Evolutionary conservation across 169 alveolate genomes (phyloP).

Genomic region (Plasmodium reichenowi): DNA sequence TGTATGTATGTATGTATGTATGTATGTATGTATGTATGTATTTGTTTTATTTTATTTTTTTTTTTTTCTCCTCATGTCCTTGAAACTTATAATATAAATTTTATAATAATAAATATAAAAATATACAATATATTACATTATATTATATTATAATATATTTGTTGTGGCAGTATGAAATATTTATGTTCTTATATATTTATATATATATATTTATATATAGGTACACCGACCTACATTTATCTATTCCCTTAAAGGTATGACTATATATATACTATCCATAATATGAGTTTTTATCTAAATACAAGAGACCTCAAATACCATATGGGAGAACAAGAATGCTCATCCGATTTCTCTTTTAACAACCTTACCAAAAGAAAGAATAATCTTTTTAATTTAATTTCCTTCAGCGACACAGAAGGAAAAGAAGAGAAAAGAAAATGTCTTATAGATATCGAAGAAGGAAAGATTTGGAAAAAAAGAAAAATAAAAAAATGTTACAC

Average conservation of each 20-base stretch:
- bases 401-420: slow-evolving; percentile 6
- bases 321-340: neutral
- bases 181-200: no score
- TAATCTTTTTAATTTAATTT: neutral
- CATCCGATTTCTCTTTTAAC: neutral
- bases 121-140: no score
- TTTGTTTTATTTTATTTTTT: neutral
- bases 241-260: neutral
- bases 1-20: neutral
- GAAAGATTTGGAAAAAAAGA: neutral
- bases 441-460: neutral
- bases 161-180: no score
- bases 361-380: neutral
- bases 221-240: neutral
- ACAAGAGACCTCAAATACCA: neutral
- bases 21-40: neutral
- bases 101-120: no score
- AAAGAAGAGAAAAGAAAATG: neutral
- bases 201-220: no score
- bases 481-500: neutral
- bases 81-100: neutral
- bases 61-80: neutral
- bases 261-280: neutral
- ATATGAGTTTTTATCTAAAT: neutral
- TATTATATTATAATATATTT: neutral